Conservation (phyloP, 1,139 yeast genomes). For the Saccharomyces hybrid region DNA sequence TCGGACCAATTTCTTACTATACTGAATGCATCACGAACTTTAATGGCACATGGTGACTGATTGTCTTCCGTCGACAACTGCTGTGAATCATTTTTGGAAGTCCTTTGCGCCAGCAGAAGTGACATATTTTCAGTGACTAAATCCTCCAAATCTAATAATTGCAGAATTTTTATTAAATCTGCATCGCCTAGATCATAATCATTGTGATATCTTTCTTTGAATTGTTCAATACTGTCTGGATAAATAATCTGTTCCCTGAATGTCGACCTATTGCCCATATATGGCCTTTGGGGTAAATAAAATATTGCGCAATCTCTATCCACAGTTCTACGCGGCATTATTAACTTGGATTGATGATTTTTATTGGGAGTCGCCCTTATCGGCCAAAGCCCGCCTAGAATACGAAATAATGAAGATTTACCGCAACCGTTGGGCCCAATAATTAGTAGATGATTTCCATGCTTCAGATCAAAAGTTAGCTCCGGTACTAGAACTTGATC, state of each 20-base stretch:
- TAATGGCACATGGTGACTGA: conserved; percentile 6
- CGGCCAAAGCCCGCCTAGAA: conserved; percentile 93
- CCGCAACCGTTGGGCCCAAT: conserved; percentile 97
- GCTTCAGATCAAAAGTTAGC: conserved; percentile 61
- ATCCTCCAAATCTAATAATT: conserved; percentile 51
- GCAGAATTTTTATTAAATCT: conserved; percentile 55
- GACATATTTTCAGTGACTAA: conserved; percentile 37
- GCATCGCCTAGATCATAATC: conserved; percentile 44
- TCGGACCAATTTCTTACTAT: conserved; percentile 78
- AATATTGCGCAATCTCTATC: conserved; percentile 50
- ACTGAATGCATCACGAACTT: conserved; percentile 50
- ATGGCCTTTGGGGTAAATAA: conserved; percentile 89
- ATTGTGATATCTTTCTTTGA: conserved; percentile 34
- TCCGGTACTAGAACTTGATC: conserved; percentile 64
- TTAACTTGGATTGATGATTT: conserved; percentile 37
- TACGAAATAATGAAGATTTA: conserved; percentile 81
- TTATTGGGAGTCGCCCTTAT: conserved; percentile 64
- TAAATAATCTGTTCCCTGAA: conserved; percentile 83
- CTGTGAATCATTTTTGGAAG: conserved; percentile 6
- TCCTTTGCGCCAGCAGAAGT: conserved; percentile 26
- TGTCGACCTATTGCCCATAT: conserved; percentile 59
- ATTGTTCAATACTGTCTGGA: conserved; percentile 64
- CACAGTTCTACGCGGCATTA: conserved; percentile 25
- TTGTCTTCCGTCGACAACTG: conserved; percentile 15
- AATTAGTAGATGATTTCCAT: conserved; percentile 79